Conservation (phyloP, 495 filamentous ascomycete species). For the Choiromyces venosus region DNA sequence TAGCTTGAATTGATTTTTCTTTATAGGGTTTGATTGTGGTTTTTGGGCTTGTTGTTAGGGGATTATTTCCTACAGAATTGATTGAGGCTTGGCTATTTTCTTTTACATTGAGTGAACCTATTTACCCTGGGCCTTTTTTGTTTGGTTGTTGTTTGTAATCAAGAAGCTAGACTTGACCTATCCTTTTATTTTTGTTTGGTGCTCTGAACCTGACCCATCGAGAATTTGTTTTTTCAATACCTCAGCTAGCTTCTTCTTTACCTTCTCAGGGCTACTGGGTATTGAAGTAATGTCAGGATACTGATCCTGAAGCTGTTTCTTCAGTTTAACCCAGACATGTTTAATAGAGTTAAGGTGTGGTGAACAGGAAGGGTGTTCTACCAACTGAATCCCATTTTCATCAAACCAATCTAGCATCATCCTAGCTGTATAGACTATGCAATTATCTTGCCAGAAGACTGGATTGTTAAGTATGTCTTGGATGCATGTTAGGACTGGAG, state of each 20-base stretch:
- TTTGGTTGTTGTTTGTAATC: too few relatives aligned
- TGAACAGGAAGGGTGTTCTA: constrained; percentile 19
- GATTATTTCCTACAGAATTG: too few relatives aligned
- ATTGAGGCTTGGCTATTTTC: too few relatives aligned
- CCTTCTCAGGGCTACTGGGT: constrained; percentile 5
- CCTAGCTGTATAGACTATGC: constrained; percentile 10
- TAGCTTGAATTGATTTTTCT: too few relatives aligned
- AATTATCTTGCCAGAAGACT: constrained; percentile 26
- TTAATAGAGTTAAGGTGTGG: constrained; percentile 35
- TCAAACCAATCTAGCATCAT: constrained; percentile 11
- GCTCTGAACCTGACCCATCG: too few relatives aligned
- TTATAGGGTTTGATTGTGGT: too few relatives aligned
- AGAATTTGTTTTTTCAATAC: too few relatives aligned
- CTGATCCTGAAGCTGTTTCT: background rate
- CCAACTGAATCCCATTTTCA: background rate
- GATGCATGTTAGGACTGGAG: background rate
- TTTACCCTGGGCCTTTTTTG: too few relatives aligned
- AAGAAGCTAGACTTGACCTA: too few relatives aligned
- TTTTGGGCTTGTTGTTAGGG: too few relatives aligned
- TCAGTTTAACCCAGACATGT: constrained; percentile 15
- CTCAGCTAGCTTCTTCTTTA: background rate
- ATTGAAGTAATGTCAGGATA: background rate
- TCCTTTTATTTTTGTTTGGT: too few relatives aligned
- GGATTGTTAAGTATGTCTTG: background rate
- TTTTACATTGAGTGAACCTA: too few relatives aligned